phyloP scores from a whole-genome alignment of 73 alveolate genomes.

The Paramecium biaurelia region DNA sequence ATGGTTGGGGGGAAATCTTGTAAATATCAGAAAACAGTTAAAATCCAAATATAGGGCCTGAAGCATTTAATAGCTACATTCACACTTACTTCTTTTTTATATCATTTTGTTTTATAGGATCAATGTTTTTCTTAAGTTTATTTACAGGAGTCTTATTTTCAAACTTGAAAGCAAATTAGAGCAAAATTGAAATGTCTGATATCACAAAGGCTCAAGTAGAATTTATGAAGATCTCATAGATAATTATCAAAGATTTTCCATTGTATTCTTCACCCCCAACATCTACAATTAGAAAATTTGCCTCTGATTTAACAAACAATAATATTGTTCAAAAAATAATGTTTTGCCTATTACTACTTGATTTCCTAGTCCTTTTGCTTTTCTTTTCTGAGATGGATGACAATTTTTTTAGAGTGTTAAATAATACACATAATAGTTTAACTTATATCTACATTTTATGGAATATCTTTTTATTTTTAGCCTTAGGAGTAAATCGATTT shows the following conservation, averaged over 20 bases:
- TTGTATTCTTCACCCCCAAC: constrained; percentile 15
- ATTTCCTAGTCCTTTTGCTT: background rate
- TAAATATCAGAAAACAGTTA: background rate
- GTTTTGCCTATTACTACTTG: background rate
- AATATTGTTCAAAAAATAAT: background rate
- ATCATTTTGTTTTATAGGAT: background rate
- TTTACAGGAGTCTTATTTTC: constrained; percentile 2
- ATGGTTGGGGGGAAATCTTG: constrained; percentile 41
- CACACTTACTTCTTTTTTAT: background rate
- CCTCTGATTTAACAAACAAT: background rate
- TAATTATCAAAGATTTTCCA: background rate
- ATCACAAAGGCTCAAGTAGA: background rate
- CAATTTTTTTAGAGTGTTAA: background rate
- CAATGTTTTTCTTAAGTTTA: constrained; percentile 37
- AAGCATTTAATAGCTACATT: background rate
- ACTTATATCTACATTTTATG: background rate
- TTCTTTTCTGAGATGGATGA: background rate
- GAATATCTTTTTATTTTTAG: background rate
- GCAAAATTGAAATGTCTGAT: background rate
- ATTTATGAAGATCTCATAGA: background rate
- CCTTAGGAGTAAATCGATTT: background rate
- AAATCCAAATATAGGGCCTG: background rate
- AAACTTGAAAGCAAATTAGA: background rate
- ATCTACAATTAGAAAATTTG: background rate
- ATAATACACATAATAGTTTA: background rate